phyloP scores from a whole-genome alignment of 73 alveolate genomes.

The Diophrys appendiculata region DNA sequence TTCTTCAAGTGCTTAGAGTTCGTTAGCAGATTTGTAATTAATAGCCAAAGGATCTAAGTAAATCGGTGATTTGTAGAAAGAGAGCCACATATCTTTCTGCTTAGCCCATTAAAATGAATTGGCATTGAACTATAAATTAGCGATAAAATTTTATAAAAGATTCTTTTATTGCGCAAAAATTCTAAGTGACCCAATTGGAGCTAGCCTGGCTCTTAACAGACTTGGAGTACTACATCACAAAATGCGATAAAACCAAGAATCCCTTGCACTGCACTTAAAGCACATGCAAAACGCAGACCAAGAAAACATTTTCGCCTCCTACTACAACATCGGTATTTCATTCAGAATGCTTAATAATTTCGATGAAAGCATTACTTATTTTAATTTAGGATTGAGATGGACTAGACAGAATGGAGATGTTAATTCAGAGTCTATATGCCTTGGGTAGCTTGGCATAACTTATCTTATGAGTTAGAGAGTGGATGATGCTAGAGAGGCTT shows the following conservation, averaged over 20 bases:
- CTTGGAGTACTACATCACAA: slow-evolving; percentile 92
- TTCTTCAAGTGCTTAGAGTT: too few relatives aligned
- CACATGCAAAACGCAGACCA: slow-evolving; percentile 87
- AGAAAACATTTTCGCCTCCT: slow-evolving; percentile 93
- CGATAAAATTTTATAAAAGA: slow-evolving; percentile 90
- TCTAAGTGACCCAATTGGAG: slow-evolving; percentile 95
- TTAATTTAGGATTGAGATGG: slow-evolving; percentile 85
- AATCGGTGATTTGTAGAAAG: slow-evolving; percentile 29
- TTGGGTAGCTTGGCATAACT: slow-evolving; percentile 72
- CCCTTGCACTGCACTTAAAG: slow-evolving; percentile 56
- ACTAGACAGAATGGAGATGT: slow-evolving; percentile 62
- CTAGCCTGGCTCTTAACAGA: slow-evolving; percentile 94
- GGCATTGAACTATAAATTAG: slow-evolving; percentile 68
- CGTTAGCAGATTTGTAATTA: not conserved
- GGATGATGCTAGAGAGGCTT: slow-evolving; percentile 22
- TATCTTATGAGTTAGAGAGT: slow-evolving; percentile 17
- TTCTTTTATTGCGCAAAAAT: slow-evolving; percentile 93
- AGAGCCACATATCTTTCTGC: slow-evolving; percentile 95
- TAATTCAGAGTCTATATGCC: slow-evolving; percentile 73
- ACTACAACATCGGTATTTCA: slow-evolving; percentile 92
- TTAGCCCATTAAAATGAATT: slow-evolving; percentile 94
- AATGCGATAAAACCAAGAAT: slow-evolving; percentile 52
- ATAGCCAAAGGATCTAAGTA: not conserved
- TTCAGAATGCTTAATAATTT: slow-evolving; percentile 75
- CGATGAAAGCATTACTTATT: slow-evolving; percentile 74